Evolutionary conservation across 164 flowering plant species (phyloP).

Genomic region (Aristolochia contorta): DNA sequence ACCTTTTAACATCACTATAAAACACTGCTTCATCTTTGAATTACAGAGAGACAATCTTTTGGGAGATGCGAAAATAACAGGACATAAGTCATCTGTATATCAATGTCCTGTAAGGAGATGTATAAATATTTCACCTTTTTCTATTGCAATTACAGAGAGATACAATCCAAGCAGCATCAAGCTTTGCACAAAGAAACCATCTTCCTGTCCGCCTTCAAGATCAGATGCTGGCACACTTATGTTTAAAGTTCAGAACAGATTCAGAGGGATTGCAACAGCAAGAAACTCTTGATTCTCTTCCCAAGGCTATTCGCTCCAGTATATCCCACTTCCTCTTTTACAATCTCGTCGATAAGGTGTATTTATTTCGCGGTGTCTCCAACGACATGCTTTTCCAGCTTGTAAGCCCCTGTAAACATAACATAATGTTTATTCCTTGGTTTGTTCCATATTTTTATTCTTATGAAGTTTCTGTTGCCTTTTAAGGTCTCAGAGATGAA

Average conservation of each 20-base stretch:
- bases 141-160: conserved; percentile 52
- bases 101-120: too few relatives aligned
- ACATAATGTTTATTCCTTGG: neutral
- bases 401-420: conserved; percentile 29
- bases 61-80: too few relatives aligned
- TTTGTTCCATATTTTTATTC: too few relatives aligned
- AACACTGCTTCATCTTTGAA: too few relatives aligned
- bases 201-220: conserved; percentile 68
- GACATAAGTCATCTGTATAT: too few relatives aligned
- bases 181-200: conserved; percentile 77
- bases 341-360: conserved; percentile 58
- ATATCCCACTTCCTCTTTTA: conserved; percentile 80
- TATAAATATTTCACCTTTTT: neutral
- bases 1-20: too few relatives aligned
- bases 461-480: neutral
- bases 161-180: conserved; percentile 83
- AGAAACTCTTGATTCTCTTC: conserved; percentile 76
- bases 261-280: conserved; percentile 91
- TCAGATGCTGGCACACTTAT: conserved; percentile 94
- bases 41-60: too few relatives aligned
- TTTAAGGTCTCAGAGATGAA: conserved; percentile 90
- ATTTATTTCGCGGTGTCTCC: conserved; percentile 80
- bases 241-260: conserved; percentile 83
- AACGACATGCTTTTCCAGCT: conserved; percentile 82
- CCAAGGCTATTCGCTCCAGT: conserved; percentile 92